Base-by-base conservation (phyloP, 176 grass and related monocot genomes). In the Musa beccarii region DNA sequence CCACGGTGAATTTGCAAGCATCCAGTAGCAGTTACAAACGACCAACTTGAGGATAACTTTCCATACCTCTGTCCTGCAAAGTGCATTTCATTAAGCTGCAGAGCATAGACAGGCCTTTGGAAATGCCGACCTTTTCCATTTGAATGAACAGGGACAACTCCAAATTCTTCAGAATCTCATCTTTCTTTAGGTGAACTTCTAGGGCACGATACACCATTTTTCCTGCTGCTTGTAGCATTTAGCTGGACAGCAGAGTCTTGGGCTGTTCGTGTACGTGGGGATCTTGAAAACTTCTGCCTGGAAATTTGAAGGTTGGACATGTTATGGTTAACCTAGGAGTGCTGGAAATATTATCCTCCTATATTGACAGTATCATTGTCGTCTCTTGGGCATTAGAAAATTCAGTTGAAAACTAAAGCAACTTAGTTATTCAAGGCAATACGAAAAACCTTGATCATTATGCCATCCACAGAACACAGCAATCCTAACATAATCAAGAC, bases 281-380 rank as follows among this genome's bases (percentile, higher is more conserved):
- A 61, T 61, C 57, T 61, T 61, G 57, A 61, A 61, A 61, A 6
- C n/a, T 61, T 61, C 57, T 61, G 57, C 57, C 57, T 61, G 57
- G 57, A 15, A 61, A 19, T n/a, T 61, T 7, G 15, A 61, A 21
- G 17, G 0, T 7, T 61, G 16, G 57, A 61, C n/a, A 61, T 61
- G 17, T n/a, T 16, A 16, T 57, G 17, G 19, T 19, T 19, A 61
- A 61, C 14, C 17, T 19, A 8, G 7, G 5, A 7, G 57, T 2
- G 34, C 34, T 43, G 34, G 34, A 43, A 43, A 43, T 43, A 43
- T 43, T 43, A 43, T 43, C 34, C 34, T 43, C 34, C 34, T 6
- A 43, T 43, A 43, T 43, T 43, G 34, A 43, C 4, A 43, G 34
- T 43, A 6, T 43, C 34, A 43, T 43, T 4, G 34, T 43, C 0